A percentile compares a stretch with the other conserved stretches of the same genome.
These are phyloP conservation scores for Flammula alnicola DNA, from an alignment of 1,284 basidiomycete genomes.

Conservation along the genomic window DNA sequence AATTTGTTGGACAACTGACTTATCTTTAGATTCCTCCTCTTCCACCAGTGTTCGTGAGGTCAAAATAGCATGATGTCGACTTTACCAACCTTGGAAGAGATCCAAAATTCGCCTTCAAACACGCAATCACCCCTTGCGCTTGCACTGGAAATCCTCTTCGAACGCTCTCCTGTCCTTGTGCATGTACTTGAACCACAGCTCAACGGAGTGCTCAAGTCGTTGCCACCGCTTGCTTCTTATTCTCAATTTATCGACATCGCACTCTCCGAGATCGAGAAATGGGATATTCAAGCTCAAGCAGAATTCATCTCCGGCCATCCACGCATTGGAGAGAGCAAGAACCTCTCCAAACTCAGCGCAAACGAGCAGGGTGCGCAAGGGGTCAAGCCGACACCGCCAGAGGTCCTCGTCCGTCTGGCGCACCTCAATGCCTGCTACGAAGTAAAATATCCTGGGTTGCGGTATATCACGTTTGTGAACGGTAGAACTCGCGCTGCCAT, in stretches of 20 bases:
- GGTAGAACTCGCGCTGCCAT: conserved; percentile 76
- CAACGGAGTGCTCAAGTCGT: conserved; percentile 34
- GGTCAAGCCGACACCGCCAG: conserved; percentile 57
- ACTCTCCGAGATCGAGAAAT: conserved; percentile 53
- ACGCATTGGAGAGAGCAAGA: conserved; percentile 81
- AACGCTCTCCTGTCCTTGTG: conserved; percentile 67
- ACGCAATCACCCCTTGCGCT: conserved; percentile 42
- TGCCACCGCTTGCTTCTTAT: conserved; percentile 48
- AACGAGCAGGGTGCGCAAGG: conserved; percentile 70
- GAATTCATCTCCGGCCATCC: conserved; percentile 85
- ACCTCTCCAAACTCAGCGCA: conserved; percentile 74
- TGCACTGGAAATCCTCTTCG: conserved; percentile 66
- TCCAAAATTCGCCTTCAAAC: conserved; percentile 33
- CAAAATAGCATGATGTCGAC: conserved; percentile 30
- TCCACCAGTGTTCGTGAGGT: not conserved
- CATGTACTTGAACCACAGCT: conserved; percentile 63
- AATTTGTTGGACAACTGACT: too few relatives aligned
- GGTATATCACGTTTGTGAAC: conserved; percentile 92
- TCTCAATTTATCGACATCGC: conserved; percentile 64
- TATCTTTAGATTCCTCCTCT: too few relatives aligned
- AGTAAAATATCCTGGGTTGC: conserved; percentile 69
- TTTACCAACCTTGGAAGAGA: conserved; percentile 41
- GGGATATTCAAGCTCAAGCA: conserved; percentile 63
- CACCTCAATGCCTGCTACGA: conserved; percentile 84
- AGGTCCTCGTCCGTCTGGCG: conserved; percentile 62